Conservation (phyloP, 306 rosid species). For the Ormosia semicastrata region DNA sequence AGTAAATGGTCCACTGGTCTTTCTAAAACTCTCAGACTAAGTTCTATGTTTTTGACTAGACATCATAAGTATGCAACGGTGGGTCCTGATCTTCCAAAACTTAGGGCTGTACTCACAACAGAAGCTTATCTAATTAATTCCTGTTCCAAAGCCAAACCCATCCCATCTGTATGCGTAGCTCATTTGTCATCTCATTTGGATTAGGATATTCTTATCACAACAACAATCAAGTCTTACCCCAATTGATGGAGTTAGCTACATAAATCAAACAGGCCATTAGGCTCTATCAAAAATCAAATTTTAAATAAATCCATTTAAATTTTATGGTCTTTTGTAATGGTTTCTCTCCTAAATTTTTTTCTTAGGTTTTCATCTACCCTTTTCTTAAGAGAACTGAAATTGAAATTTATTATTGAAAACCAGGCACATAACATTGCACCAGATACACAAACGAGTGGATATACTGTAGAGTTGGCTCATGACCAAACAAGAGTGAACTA, state of each 20-base stretch:
- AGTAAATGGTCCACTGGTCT: constrained; percentile 51
- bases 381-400: not conserved
- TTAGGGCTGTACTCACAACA: not conserved
- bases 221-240: not conserved
- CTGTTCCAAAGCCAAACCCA: constrained; percentile 32
- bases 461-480: not conserved
- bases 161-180: constrained; percentile 15
- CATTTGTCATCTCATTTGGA: constrained; percentile 33
- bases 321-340: not conserved
- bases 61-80: constrained; percentile 41
- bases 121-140: not conserved
- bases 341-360: not conserved
- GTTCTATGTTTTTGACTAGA: constrained; percentile 36
- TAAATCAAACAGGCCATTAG: not conserved
- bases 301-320: not conserved
- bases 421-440: not conserved
- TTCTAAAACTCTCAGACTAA: constrained; percentile 29
- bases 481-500: constrained; percentile 14
- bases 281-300: not conserved
- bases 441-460: too few relatives aligned
- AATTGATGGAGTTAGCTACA: not conserved
- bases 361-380: not conserved
- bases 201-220: not conserved
- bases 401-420: not conserved
- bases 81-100: constrained; percentile 31